Evolutionary conservation across 2,329 filamentous ascomycete species (phyloP), one percentile per base, ranked within the genome.

Genomic region (Leptosphaerulina australis): DNA sequence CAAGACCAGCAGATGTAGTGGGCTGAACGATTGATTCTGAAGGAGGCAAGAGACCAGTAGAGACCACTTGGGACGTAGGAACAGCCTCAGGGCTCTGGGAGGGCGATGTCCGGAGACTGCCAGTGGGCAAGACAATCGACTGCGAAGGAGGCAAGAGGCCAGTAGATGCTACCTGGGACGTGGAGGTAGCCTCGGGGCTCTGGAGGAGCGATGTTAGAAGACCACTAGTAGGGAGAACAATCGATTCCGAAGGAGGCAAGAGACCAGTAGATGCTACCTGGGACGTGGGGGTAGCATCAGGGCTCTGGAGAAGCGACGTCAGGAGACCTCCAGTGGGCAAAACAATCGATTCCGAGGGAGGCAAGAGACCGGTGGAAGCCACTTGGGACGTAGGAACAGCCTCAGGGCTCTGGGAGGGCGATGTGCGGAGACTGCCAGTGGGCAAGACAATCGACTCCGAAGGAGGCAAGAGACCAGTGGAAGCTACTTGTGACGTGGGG

Each of bases 191-290:
- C 17, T 36, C 50, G 18, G 53, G 44, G 3, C 25, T 46, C 1
- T 21, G 44, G 14, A 56, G 49, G 11, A 60, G 18, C 14, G 56
- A 44, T 1, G 58, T 56, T 2, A 60, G 55, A 4, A 50, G 53
- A 37, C 44, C 45, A 33, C 41, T 53, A 21, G 45, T 55, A 12
- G 51, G 57, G 21, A 33, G 30, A 5, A 50, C 33, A 30, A 56
- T 34, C 10, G n/a, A n/a, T n/a, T 48, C 44, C 8, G 31, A 34
- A 34, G 31, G 21, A 21, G 55, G 53, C 17, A 59, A 12, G 25
- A 50, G 51, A 33, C 58, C 59, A 34, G 54, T 60, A 24, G 52
- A 50, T n/a, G 22, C 35, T 5, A 40, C 34, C 11, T 40, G 26
- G 2, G 26, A 31, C 9, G 26, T 43, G 14, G 39, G 33, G 2